Evolutionary conservation across 2,329 filamentous ascomycete species (phyloP).

Genomic region (Alternaria alternata): DNA sequence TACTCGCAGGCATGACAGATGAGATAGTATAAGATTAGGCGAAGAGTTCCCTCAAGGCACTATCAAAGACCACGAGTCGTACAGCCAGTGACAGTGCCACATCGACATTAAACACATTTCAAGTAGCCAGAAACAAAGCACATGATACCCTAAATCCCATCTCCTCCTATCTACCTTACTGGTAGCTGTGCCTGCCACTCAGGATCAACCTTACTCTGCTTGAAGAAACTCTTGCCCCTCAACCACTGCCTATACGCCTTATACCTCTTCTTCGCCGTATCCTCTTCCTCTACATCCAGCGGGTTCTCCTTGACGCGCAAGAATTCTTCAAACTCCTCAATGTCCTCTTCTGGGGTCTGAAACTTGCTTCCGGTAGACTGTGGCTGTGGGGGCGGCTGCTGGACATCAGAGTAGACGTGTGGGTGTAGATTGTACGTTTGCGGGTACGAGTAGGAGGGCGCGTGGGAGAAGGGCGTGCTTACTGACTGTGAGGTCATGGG

Average conservation of each 20-base stretch:
- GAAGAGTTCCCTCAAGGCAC: not conserved
- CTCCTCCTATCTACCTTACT: slow-evolving; percentile 29
- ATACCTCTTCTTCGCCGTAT: slow-evolving; percentile 90
- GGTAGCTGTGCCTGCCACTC: slow-evolving; percentile 53
- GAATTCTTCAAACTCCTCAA: slow-evolving; percentile 78
- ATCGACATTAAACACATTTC: not conserved
- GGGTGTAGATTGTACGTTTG: slow-evolving; percentile 28
- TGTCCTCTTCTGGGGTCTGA: slow-evolving; percentile 68
- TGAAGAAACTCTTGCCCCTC: slow-evolving; percentile 92
- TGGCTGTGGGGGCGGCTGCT: slow-evolving; percentile 10
- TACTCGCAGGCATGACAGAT: slow-evolving; percentile 58
- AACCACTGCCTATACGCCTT: slow-evolving; percentile 97
- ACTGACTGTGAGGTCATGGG: slow-evolving; percentile 39
- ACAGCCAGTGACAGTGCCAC: not conserved
- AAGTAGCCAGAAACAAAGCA: not conserved
- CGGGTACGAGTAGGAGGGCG: slow-evolving; percentile 35
- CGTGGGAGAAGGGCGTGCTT: slow-evolving; percentile 46
- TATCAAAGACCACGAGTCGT: not conserved
- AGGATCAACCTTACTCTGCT: slow-evolving; percentile 71
- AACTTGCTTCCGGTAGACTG: slow-evolving; percentile 48
- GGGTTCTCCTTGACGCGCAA: slow-evolving; percentile 81
- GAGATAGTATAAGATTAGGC: slow-evolving; percentile 28
- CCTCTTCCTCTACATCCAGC: slow-evolving; percentile 86
- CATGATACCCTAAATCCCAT: not conserved
- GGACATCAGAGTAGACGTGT: slow-evolving; percentile 20